Evolutionary conservation across 139 green algal genomes (phyloP).

Genomic region (Picochlorum sp.): DNA sequence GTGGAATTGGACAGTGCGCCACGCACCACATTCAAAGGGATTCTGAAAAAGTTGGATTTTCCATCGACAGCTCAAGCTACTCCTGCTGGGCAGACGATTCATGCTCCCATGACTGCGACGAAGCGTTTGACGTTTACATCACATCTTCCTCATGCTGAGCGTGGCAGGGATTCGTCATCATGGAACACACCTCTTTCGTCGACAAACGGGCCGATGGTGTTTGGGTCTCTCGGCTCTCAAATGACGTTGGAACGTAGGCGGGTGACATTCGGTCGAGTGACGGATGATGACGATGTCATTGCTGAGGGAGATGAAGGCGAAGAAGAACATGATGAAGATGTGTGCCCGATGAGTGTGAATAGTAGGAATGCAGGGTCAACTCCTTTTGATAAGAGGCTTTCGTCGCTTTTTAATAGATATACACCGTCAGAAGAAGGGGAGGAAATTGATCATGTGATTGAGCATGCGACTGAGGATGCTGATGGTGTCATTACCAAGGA

Average conservation of each 20-base stretch:
- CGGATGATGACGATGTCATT: background rate
- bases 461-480: background rate
- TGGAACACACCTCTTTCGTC: too few species aligned
- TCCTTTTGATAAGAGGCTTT: conserved; percentile 25
- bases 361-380: conserved; percentile 19
- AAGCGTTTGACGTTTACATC: background rate
- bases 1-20: conserved; percentile 2
- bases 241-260: background rate
- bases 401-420: conserved; percentile 26
- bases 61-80: background rate
- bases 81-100: background rate
- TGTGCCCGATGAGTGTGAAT: conserved; percentile 11
- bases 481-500: background rate
- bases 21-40: conserved; percentile 7
- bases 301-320: background rate
- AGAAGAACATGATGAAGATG: conserved; percentile 2
- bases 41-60: conserved; percentile 17
- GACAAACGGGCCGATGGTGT: too few species aligned
- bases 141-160: background rate
- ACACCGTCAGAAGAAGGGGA: background rate
- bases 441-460: background rate
- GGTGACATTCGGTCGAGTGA: background rate
- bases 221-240: too few species aligned
- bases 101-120: background rate
- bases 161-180: too few species aligned